These are phyloP conservation scores for Trichoderma atroviride DNA, from an alignment of 2,329 filamentous ascomycete species.

Conservation along the genomic window DNA sequence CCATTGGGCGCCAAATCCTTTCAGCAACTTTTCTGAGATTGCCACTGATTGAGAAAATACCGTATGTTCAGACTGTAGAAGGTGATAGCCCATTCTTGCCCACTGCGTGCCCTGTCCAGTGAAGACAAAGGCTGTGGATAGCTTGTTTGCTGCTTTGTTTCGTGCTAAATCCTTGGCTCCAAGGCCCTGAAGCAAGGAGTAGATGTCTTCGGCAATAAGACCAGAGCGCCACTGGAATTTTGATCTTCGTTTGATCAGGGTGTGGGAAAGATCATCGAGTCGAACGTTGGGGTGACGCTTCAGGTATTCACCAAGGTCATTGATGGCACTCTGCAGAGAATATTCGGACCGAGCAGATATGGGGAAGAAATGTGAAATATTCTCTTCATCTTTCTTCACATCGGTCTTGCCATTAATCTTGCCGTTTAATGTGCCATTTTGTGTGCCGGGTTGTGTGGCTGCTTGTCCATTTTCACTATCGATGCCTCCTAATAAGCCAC, in stretches of 20 bases:
- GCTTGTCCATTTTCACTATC: neutral
- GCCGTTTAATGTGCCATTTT: neutral
- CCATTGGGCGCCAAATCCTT: conserved; percentile 8
- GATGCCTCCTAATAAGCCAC: neutral
- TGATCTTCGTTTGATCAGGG: neutral
- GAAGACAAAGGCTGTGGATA: conserved; percentile 8
- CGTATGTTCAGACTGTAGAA: neutral
- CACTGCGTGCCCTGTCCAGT: conserved; percentile 18
- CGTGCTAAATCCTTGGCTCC: neutral
- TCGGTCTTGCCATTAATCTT: neutral
- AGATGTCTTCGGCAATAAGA: neutral
- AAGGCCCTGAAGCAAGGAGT: neutral
- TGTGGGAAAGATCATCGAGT: conserved; percentile 4
- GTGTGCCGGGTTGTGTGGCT: neutral
- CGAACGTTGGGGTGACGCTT: neutral
- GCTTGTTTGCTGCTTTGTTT: neutral
- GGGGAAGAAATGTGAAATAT: neutral
- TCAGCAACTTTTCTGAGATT: neutral
- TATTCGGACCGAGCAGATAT: neutral
- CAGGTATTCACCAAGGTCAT: neutral
- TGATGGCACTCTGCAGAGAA: neutral
- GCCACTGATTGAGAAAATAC: neutral
- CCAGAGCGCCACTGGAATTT: conserved; percentile 10
- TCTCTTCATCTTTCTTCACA: neutral
- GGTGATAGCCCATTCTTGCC: neutral